Evolutionary conservation across 2,329 filamentous ascomycete genomes (phyloP).

Genomic region (Alternaria arborescens): DNA sequence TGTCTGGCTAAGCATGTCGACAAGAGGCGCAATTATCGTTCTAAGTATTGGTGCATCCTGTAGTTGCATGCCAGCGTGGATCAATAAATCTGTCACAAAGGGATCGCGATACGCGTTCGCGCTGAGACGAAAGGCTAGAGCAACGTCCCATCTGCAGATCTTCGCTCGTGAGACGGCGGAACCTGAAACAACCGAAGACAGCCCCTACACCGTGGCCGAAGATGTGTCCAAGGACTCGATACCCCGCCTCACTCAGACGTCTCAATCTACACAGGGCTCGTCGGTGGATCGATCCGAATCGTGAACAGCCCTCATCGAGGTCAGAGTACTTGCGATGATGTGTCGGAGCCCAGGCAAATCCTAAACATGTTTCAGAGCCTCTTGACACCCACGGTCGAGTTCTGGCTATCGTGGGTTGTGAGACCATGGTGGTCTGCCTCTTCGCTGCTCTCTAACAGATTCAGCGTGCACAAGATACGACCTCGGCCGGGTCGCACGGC

Average conservation of each 20-base stretch:
- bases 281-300: constrained; percentile 17
- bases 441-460: constrained; percentile 11
- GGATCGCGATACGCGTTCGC: constrained; percentile 9
- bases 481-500: constrained; percentile 23
- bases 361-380: constrained; percentile 25
- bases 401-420: constrained; percentile 20
- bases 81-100: constrained; percentile 3
- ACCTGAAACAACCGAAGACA: constrained; percentile 41
- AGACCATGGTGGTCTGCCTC: constrained; percentile 18
- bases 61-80: constrained; percentile 6
- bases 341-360: constrained; percentile 19
- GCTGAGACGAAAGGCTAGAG: constrained; percentile 20
- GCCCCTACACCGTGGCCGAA: constrained; percentile 23
- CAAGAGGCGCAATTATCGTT: neutral
- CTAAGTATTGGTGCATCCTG: constrained; percentile 2
- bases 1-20: constrained; percentile 8
- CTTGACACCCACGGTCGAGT: constrained; percentile 11
- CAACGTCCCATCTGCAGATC: constrained; percentile 36
- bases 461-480: constrained; percentile 13
- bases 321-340: constrained; percentile 5
- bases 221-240: constrained; percentile 19
- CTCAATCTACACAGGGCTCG: constrained; percentile 22
- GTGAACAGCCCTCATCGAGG: constrained; percentile 24
- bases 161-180: constrained; percentile 25
- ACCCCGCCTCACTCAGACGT: constrained; percentile 32